Percentiles rank a stretch among this genome's conserved stretches.
Conservation (phyloP, 2,329 filamentous ascomycete genomes). For the Aspergillus amoenus region DNA sequence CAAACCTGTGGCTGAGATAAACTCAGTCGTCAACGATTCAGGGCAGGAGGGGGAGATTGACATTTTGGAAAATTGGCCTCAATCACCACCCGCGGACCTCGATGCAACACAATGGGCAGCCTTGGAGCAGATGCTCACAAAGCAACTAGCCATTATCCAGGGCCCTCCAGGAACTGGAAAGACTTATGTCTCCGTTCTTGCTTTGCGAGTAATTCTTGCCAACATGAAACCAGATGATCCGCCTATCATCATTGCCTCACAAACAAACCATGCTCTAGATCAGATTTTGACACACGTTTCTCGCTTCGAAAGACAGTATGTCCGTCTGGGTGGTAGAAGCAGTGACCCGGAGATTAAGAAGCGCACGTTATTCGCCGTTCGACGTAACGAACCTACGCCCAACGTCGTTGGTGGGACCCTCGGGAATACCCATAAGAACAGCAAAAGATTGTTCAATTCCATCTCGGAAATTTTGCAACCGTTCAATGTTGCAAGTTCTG, state of each 20-base stretch:
- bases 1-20: conserved; percentile 53
- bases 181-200: conserved; percentile 75
- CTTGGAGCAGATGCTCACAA: conserved; percentile 68
- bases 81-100: conserved; percentile 46
- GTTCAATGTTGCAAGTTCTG: conserved; percentile 34
- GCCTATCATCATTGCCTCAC: conserved; percentile 76
- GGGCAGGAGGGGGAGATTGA: conserved; percentile 49
- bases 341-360: conserved; percentile 64
- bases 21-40: conserved; percentile 38
- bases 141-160: conserved; percentile 73
- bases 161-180: conserved; percentile 81
- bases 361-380: conserved; percentile 66
- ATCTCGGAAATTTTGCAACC: conserved; percentile 46
- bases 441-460: conserved; percentile 45
- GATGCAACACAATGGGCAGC: conserved; percentile 72
- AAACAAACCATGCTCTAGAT: conserved; percentile 89
- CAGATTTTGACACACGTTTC: conserved; percentile 70
- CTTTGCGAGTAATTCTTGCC: conserved; percentile 63
- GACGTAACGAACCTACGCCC: conserved; percentile 33
- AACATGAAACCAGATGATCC: conserved; percentile 58
- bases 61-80: conserved; percentile 57
- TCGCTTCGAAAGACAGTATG: conserved; percentile 61
- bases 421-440: conserved; percentile 37
- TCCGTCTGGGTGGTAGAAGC: conserved; percentile 69
- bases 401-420: conserved; percentile 43